Conservation (phyloP, 83 land plant species). For the Thuja plicata region DNA sequence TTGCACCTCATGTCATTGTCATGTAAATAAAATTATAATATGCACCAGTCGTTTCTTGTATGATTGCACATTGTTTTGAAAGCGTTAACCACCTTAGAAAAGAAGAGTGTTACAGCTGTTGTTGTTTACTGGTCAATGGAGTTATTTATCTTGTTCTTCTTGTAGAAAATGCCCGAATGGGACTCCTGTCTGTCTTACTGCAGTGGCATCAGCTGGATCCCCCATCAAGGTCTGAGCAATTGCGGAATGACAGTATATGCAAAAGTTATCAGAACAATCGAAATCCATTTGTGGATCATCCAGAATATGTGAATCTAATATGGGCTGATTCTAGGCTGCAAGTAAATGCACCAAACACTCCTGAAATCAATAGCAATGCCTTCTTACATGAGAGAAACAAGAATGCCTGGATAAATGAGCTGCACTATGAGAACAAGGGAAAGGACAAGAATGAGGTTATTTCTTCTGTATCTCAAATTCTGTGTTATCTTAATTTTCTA, state of each 20-base stretch:
- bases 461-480: not conserved
- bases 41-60: not conserved
- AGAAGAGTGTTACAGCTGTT: not conserved
- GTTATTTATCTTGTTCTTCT: not conserved
- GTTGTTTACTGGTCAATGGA: not conserved
- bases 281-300: constrained; percentile 81
- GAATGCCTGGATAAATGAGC: constrained; percentile 34
- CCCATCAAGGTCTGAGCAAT: constrained; percentile 56
- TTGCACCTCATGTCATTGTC: no score
- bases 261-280: constrained; percentile 66
- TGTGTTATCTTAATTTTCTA: not conserved
- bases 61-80: not conserved
- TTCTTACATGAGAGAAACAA: not conserved
- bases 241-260: constrained; percentile 64
- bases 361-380: not conserved
- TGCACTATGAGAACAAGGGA: constrained; percentile 33
- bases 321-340: constrained; percentile 35
- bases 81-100: not conserved
- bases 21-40: no score
- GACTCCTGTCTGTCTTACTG: constrained; percentile 62
- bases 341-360: not conserved
- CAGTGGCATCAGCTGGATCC: constrained; percentile 71
- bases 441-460: constrained; percentile 33
- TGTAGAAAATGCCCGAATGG: constrained; percentile 63
- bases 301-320: constrained; percentile 68